Percentiles rank a stretch among this genome's conserved stretches.
These are phyloP conservation scores for Jatropha multifida DNA, from an alignment of 441 rosid species.

Conservation along the genomic window DNA sequence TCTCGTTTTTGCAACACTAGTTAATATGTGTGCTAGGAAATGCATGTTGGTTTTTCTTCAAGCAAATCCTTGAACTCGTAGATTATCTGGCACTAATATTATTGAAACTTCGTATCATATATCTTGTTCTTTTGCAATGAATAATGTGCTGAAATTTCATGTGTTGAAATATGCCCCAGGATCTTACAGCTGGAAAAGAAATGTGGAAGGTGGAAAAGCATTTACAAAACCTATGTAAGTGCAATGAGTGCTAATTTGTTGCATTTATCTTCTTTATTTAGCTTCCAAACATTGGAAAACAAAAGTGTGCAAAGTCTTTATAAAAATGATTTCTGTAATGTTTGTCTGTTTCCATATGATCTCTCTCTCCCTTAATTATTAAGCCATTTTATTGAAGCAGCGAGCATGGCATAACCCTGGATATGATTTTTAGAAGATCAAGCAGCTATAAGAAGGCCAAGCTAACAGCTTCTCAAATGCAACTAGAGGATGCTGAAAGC, in stretches of 20 bases:
- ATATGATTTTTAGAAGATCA: slow-evolving; percentile 43
- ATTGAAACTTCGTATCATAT: not conserved
- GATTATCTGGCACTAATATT: not conserved
- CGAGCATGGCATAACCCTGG: slow-evolving; percentile 35
- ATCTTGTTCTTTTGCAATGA: not conserved
- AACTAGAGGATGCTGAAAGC: slow-evolving; percentile 36
- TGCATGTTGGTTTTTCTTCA: not conserved
- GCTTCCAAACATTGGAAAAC: not conserved
- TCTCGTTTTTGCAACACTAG: too few species aligned
- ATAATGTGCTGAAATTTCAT: slow-evolving; percentile 4
- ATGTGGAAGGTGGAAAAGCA: slow-evolving; percentile 22
- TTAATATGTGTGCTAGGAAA: too few species aligned
- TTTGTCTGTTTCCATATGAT: not conserved
- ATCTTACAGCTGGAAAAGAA: slow-evolving; percentile 25
- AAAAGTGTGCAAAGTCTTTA: not conserved
- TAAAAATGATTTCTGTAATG: not conserved
- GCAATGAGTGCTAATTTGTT: not conserved
- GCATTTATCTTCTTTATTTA: not conserved
- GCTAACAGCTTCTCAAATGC: slow-evolving; percentile 42
- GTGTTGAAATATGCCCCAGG: slow-evolving; percentile 29
- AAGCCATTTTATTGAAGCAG: slow-evolving; percentile 26
- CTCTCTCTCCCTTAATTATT: not conserved
- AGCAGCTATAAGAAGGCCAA: slow-evolving; percentile 55
- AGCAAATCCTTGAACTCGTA: not conserved
- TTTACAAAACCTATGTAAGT: slow-evolving; percentile 35